Percentiles rank a stretch among this genome's conserved stretches.
Conservation (phyloP, 2,329 filamentous ascomycete species). For the Onygena corvina region DNA sequence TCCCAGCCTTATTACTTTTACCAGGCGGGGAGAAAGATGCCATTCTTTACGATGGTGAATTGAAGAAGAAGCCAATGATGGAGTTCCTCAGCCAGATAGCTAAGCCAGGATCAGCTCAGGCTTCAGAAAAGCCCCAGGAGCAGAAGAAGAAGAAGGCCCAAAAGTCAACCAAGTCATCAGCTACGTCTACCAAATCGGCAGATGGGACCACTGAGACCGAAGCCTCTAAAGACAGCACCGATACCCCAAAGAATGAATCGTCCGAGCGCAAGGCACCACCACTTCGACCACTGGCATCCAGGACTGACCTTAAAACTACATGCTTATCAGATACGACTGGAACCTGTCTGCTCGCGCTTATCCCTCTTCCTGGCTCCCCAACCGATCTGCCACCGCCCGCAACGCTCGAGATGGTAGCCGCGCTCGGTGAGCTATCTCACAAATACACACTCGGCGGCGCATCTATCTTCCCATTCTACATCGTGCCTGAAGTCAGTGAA, state of each 20-base stretch:
- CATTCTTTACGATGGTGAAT: conserved; percentile 64
- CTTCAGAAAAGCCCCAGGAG: conserved; percentile 32
- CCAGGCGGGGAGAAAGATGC: conserved; percentile 57
- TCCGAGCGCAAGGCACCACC: conserved; percentile 43
- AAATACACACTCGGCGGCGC: conserved; percentile 57
- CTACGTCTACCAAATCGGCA: conserved; percentile 39
- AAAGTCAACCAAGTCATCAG: conserved; percentile 37
- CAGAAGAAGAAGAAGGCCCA: conserved; percentile 22
- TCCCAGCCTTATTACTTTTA: conserved; percentile 69
- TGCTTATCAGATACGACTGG: conserved; percentile 66
- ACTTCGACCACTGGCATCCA: conserved; percentile 53
- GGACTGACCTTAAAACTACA: conserved; percentile 52
- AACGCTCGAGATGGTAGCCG: conserved; percentile 45
- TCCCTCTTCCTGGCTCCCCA: conserved; percentile 44
- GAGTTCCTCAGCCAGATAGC: conserved; percentile 71
- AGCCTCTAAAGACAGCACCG: not conserved
- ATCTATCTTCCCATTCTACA: conserved; percentile 72
- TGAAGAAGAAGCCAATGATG: conserved; percentile 73
- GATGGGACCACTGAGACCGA: conserved; percentile 16
- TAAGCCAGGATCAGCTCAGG: conserved; percentile 65
- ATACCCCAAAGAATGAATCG: conserved; percentile 20
- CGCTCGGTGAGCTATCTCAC: conserved; percentile 60
- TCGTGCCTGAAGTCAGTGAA: conserved; percentile 53
- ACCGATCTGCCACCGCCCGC: conserved; percentile 36
- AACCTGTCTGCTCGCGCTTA: conserved; percentile 70